These are phyloP conservation scores for Podospora fimiseda DNA, from an alignment of 495 filamentous ascomycete genomes.

Conservation along the genomic window DNA sequence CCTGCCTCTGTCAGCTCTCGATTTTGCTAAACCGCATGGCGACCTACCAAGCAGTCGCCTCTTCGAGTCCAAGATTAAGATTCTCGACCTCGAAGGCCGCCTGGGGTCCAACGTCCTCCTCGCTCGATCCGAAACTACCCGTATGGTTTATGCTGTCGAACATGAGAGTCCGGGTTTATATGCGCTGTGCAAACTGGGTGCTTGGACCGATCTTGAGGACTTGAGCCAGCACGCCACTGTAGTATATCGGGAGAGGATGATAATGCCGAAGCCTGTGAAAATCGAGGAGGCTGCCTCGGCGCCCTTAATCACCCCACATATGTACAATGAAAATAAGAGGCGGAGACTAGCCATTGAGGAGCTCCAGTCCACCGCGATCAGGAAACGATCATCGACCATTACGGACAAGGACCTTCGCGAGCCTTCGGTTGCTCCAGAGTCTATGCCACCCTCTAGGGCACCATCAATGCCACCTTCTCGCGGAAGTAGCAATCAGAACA, in stretches of 20 bases:
- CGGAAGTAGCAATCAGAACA: not conserved
- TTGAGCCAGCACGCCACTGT: conserved; percentile 38
- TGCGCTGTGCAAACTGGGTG: conserved; percentile 61
- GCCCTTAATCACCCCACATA: conserved; percentile 29
- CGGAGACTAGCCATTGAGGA: conserved; percentile 48
- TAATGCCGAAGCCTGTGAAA: conserved; percentile 6
- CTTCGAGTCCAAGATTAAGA: conserved; percentile 56
- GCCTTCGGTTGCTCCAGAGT: not conserved
- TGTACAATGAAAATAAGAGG: conserved; percentile 42
- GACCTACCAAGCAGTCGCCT: conserved; percentile 46
- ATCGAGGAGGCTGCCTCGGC: conserved; percentile 4
- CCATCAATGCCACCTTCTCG: conserved; percentile 4
- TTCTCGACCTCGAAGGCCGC: conserved; percentile 54
- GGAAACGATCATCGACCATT: conserved; percentile 23
- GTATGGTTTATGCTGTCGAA: conserved; percentile 64
- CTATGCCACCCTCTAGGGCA: not conserved
- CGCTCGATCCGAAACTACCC: conserved; percentile 53
- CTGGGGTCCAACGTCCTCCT: conserved; percentile 56
- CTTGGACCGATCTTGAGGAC: conserved; percentile 53
- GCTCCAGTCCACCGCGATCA: conserved; percentile 32
- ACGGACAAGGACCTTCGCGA: conserved; percentile 25
- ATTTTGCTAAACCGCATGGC: conserved; percentile 46
- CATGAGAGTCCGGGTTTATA: conserved; percentile 60
- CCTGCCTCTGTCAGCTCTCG: conserved; percentile 55
- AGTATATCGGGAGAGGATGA: conserved; percentile 26